Base-by-base conservation (phyloP, 2,329 filamentous ascomycete genomes). In the Penicillium griseofulvum region DNA sequence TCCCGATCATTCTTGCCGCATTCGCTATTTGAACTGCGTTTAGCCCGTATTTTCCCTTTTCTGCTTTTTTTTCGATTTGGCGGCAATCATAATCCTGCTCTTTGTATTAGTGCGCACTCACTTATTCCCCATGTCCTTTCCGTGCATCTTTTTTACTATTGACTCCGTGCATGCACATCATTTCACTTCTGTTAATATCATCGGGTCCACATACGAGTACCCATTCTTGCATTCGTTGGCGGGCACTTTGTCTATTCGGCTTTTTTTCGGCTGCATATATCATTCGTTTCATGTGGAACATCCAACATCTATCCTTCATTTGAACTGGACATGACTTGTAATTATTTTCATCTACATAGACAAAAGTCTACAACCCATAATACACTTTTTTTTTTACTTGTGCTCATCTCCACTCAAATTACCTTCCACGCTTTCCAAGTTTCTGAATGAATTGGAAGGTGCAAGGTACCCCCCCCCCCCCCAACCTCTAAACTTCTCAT, bases 1-100 rank as follows among this genome's bases (percentile, higher is more conserved):
- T 67, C 41, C 45, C 54, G 29, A 50, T 51, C 26, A 45, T 59
- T 31, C 12, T 53, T 34, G 47, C 54, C 38, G 39, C 58, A 41
- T 42, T 62, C 36, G 48, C 60, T 49, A 26, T 61, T n/a, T 59
- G 44, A 52, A 55, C 36, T 41, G 33, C 39, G 24, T 17, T 54
- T 45, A 54, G 41, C 52, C 39, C 26, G 4, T 39, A 9, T 54
- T 50, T 22, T 51, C 41, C 10, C 36, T 54, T 54, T 39, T 45
- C 12, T 26, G 28, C 47, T 29, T 28, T 8, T 33, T 29, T 51
- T 31, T 51, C 36, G 34, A 41, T 43, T 54, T 47, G 42, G 42
- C 26, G 28, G 12, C 39, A 45, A 34, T 51, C 39, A 51, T 44
- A 16, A 44, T 26, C 39, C 26, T 38, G 52, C 47, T 44, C 31